These are phyloP conservation scores for Aspergillus sp. DNA, from an alignment of 2,329 filamentous ascomycete species.

Conservation along the genomic window DNA sequence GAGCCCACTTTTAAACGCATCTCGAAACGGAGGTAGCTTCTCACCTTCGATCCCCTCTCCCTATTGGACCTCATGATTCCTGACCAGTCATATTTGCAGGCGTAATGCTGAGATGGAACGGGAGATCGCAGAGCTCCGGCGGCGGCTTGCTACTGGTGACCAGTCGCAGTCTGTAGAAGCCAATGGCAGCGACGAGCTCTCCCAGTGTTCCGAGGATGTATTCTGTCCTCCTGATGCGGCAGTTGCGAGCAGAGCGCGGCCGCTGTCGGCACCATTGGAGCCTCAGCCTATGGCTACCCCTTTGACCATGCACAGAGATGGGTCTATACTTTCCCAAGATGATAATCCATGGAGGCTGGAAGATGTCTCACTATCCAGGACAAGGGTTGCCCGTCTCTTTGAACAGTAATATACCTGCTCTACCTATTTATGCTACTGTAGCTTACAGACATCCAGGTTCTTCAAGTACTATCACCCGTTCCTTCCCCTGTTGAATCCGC, in stretches of 20 bases:
- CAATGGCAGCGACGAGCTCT: slow-evolving; percentile 34
- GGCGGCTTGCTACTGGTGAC: slow-evolving; percentile 42
- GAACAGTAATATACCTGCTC: slow-evolving; percentile 37
- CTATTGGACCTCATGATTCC: neutral
- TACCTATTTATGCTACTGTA: slow-evolving; percentile 21
- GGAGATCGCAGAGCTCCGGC: slow-evolving; percentile 53
- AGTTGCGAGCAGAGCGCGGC: slow-evolving; percentile 28
- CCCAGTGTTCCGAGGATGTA: slow-evolving; percentile 38
- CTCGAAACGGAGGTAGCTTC: slow-evolving; percentile 56
- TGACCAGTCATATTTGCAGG: slow-evolving; percentile 37
- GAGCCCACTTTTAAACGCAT: slow-evolving; percentile 67
- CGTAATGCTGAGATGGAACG: slow-evolving; percentile 65
- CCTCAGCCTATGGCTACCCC: slow-evolving; percentile 36
- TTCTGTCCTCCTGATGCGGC: slow-evolving; percentile 35
- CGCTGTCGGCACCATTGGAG: slow-evolving; percentile 38
- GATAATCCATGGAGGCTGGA: slow-evolving; percentile 53
- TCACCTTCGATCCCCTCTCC: neutral
- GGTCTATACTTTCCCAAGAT: slow-evolving; percentile 39
- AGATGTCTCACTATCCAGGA: slow-evolving; percentile 41
- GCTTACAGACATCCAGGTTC: slow-evolving; percentile 49
- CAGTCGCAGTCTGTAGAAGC: slow-evolving; percentile 27
- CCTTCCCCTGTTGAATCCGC: slow-evolving; percentile 60
- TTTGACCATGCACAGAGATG: slow-evolving; percentile 34
- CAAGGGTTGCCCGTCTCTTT: slow-evolving; percentile 45
- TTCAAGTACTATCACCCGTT: slow-evolving; percentile 65